Conservation (phyloP, 345 rosid species). For the Populus alba region DNA sequence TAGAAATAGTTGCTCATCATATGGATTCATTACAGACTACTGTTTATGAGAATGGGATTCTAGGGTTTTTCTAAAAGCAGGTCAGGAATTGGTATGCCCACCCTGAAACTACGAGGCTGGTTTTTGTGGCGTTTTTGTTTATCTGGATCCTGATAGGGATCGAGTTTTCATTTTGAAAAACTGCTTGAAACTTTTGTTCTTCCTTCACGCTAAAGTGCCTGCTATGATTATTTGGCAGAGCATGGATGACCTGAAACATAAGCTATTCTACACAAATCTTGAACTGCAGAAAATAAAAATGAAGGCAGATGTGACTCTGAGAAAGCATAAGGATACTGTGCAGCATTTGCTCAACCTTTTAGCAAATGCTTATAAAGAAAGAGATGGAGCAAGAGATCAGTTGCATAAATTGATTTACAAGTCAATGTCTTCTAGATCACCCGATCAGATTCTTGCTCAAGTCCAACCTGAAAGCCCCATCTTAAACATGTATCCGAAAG, state of each 20-base stretch:
- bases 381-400: constrained; percentile 37
- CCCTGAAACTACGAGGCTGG: no score
- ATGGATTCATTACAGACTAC: no score
- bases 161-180: no score
- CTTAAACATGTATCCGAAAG: not conserved
- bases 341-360: constrained; percentile 16
- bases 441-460: not conserved
- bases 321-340: constrained; percentile 9
- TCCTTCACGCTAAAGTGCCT: not conserved
- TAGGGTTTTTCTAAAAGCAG: no score
- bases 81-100: no score
- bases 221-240: constrained; percentile 3
- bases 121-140: no score
- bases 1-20: no score
- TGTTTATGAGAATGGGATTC: no score
- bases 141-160: no score
- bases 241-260: constrained; percentile 21
- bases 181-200: no score
- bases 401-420: constrained; percentile 20
- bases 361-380: constrained; percentile 24
- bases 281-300: constrained; percentile 19
- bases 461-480: not conserved
- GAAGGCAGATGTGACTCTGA: not conserved
- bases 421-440: not conserved
- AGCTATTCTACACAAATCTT: constrained; percentile 9